phyloP scores from a whole-genome alignment of 2,329 filamentous ascomycete species.

The Hypoxylon sp. region DNA sequence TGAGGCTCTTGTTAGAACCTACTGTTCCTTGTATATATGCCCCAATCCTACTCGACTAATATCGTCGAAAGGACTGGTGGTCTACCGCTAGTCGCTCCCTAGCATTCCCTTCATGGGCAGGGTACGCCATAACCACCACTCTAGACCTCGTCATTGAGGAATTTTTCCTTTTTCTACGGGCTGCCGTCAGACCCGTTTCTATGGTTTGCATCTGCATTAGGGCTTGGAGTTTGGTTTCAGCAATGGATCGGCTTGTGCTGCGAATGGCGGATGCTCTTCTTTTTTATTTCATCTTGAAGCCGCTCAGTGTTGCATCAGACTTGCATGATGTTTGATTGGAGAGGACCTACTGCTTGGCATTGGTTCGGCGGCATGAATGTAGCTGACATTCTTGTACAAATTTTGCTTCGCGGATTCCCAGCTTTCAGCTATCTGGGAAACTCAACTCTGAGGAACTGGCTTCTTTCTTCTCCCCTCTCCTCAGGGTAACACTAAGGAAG shows the following conservation, averaged over 20 bases:
- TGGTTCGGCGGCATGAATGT: background rate
- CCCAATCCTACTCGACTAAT: slow-evolving; percentile 8
- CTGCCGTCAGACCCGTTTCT: slow-evolving; percentile 19
- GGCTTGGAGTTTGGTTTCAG: slow-evolving; percentile 39
- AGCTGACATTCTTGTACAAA: slow-evolving; percentile 35
- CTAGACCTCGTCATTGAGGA: background rate
- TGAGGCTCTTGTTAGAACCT: slow-evolving; percentile 12
- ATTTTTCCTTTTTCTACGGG: slow-evolving; percentile 14
- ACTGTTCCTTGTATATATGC: slow-evolving; percentile 34
- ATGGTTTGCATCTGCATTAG: slow-evolving; percentile 35
- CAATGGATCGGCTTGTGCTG: slow-evolving; percentile 13
- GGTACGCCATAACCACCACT: background rate
- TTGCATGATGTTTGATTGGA: slow-evolving; percentile 9
- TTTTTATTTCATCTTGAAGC: slow-evolving; percentile 7
- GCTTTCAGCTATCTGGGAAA: slow-evolving; percentile 16
- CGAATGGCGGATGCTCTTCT: slow-evolving; percentile 4
- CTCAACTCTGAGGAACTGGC: slow-evolving; percentile 5
- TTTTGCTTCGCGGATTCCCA: slow-evolving; percentile 10
- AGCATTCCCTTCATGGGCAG: slow-evolving; percentile 3
- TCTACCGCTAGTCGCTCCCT: slow-evolving; percentile 7
- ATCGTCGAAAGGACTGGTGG: background rate
- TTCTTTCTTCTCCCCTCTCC: slow-evolving; percentile 4
- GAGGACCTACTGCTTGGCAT: slow-evolving; percentile 2
- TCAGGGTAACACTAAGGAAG: slow-evolving; percentile 13
- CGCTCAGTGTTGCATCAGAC: slow-evolving; percentile 8